Base-by-base conservation (phyloP, 495 filamentous ascomycete species). In the Penicillium atrosanguineum region DNA sequence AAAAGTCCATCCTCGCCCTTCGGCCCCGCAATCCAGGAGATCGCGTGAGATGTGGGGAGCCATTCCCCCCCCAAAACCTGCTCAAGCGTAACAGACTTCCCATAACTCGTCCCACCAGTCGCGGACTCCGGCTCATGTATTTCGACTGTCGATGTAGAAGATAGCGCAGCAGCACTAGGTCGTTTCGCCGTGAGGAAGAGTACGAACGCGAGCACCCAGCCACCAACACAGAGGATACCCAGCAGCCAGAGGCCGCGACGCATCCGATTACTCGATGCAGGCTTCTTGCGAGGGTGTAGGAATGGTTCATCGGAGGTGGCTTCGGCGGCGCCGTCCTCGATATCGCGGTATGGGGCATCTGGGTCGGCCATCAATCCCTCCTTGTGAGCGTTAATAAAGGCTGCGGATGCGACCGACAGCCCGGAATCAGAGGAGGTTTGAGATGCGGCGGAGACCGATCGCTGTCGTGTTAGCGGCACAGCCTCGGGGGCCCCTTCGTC, bases 21-120 rank as follows among this genome's bases (percentile, higher is more conserved):
- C 21, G 91, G 79, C 7, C 91, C 90, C 8, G 83, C 83, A 49
- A 97, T 93, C 94, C 94, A 98, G 11, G 86, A 84, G 48, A 97
- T 88, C 23, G 78, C 79, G 63, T 93, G 89, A 41, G 73, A 78
- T 40, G 69, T 70, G 19, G 90, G 69, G 8, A 70, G 70, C 91
- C 91, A 98, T 61, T 78, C 64, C 15, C 92, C 89, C 2, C 55
- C 65, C 67, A 93, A 74, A 11, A 96, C 83, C 61, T 96, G 87
- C 44, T 93, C 83, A 15, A 97, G 71, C 3, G 88, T 93, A 29
- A 97, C 78, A 37, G 84, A 81, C 70, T 87, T 94, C 12, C 89
- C 90, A 29, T 80, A 80, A 25, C 87, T 89, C 28, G 75, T 78
- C 34, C 79, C 74, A 15, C 73, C 71, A 1, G 88, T 87, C 11